Base-by-base conservation (phyloP, 371 early-diverging fungal genomes). In the Rhizopus arrhizus region DNA sequence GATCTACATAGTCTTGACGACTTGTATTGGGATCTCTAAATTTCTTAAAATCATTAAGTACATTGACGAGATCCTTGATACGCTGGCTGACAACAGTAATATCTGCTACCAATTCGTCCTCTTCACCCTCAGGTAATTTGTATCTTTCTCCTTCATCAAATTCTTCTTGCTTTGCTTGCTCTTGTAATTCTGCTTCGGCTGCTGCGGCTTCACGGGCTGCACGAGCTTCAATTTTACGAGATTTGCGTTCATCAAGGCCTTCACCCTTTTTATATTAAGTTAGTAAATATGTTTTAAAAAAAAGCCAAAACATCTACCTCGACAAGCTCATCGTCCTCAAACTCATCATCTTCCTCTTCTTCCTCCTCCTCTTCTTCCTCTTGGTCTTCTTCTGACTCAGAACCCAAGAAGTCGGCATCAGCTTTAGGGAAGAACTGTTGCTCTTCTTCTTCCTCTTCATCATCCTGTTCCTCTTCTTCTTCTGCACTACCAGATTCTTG, bases 61-160 rank as follows among this genome's bases (percentile, higher is more conserved):
- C 89, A 52, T 89, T 85, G 45, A 94, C 85, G 52, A 94, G 85
- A 55, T 97, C 95, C 65, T 91, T 89, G 52, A 98, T 95, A 15
- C 97, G 93, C 48, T 87, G 84, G 40, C 91, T 89, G 48, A 95
- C 88, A 78, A 84, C 47, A 78, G 88, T 59, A 62, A 84, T 63
- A 78, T 77, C 66, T 52, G 74, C 73, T 66, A 85, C 81, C 38
- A 86, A 78, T 41, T 88, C 95, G 16, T 87, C 81, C 49, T 90
- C 91, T 54, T 87, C 84, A 1, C 81, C 87, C 70, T 74, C 71
- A 2, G 94, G 94, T 32, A 96, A 80, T 15, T 75, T 69, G 55
- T 91, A 91, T 15, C 73, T 74, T 69, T 93, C 93, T 29, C 68
- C 75, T 12, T 85, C 83, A 59, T 91, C 81, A 6, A 80, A 74